A percentile compares a stretch with the other conserved stretches of the same genome.
Evolutionary conservation across 345 rosid genomes (phyloP).

Genomic region (Dipteronia dyeriana): DNA sequence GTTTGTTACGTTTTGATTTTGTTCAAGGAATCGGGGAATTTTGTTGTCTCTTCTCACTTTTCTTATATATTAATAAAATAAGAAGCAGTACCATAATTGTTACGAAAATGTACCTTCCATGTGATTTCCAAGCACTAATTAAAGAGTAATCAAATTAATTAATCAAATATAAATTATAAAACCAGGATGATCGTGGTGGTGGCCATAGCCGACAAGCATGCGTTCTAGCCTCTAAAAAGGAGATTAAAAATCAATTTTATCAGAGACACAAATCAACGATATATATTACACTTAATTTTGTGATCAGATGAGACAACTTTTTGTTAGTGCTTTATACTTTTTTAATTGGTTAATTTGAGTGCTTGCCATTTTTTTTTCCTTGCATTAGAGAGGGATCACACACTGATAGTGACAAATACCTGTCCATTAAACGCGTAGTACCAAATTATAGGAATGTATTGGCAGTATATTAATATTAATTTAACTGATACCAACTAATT

Average conservation of each 20-base stretch:
- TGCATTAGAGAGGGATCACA: neutral
- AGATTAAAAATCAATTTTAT: neutral
- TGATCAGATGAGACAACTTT: neutral
- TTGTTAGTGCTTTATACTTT: neutral
- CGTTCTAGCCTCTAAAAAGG: neutral
- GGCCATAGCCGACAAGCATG: neutral
- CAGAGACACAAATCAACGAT: neutral
- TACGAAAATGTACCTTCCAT: constrained; percentile 16
- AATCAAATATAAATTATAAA: neutral
- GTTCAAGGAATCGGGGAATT: neutral
- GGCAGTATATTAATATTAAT: neutral
- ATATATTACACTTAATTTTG: neutral
- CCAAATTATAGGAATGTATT: neutral
- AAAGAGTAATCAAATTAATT: neutral
- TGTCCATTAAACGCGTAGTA: neutral
- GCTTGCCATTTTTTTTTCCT: neutral
- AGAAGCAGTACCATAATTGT: neutral
- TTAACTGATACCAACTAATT: neutral
- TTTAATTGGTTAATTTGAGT: neutral
- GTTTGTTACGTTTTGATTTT: too few relatives aligned
- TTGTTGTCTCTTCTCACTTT: neutral
- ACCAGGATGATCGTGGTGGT: neutral
- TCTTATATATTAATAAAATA: neutral
- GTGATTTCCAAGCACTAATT: constrained; percentile 18
- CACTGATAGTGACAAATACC: constrained; percentile 22